Evolutionary conservation across 495 filamentous ascomycete genomes (phyloP), one percentile per base, ranked within the genome.

Genomic region (Xylaria acuta): DNA sequence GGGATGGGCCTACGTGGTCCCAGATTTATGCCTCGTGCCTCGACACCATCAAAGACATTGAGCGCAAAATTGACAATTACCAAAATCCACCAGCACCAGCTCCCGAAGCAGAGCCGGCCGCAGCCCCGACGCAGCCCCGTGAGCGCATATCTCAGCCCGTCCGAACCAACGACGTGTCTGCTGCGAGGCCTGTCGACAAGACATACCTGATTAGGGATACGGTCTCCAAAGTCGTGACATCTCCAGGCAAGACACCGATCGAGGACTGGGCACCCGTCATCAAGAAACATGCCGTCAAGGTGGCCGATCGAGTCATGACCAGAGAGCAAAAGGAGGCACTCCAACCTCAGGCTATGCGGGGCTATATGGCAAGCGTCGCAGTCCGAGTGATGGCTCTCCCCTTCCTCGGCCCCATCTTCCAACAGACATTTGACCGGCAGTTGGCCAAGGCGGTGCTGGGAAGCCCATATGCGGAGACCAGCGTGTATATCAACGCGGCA

Each of bases 1-100:
- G 88, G 40, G 90, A 89, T 43, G 92, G 91, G 2, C 87, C 92
- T 7, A 91, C 90, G 59, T 97, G 94, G 94, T 88, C 89, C 18
- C 94, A 97, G 74, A 88, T 98, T 47, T 85, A 90, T 65, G 82
- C 80, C 34, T 81, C 89, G 38, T 93, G 92, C 76, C 80, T 95
- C 0, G 85, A 86, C 36, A 86, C 90, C 22, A 87, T 98, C 47
- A 87, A 88, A 40, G 84, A 81, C 18, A 85, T 97, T 56, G 87
- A 88, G 51, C 79, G 81, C n/a, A 90, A 90, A 36, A 90, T 97
- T 67, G 83, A 89, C 22, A 80, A 82, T 34, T 88, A 82, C 73
- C 87, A 86, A 73, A 88, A 87, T 51, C 85, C 88, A 41, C 78
- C 84, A 40, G 36, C 78, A 43, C 73, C 73, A 20, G 69, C 75